Percentiles rank a stretch among this genome's conserved stretches.
Conservation (phyloP, 805 yeast species). For the Metschnikowia cubensis region DNA sequence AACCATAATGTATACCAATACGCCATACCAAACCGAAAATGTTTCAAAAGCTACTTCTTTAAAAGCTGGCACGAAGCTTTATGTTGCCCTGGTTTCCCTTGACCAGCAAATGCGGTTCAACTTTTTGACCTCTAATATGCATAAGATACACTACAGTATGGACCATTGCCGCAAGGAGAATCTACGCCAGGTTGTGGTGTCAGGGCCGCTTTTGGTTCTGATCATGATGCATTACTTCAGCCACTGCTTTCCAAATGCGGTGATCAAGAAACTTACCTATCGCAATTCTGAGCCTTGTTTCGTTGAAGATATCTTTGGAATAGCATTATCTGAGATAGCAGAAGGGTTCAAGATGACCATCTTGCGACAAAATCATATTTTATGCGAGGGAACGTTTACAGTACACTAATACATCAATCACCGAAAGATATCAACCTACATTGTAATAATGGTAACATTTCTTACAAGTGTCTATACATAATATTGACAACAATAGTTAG, state of each 20-base stretch:
- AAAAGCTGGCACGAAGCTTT: background rate
- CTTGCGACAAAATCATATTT: constrained; percentile 2
- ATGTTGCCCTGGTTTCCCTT: constrained; percentile 27
- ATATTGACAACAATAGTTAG: background rate
- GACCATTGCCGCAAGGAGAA: constrained; percentile 56
- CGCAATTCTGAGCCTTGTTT: constrained; percentile 49
- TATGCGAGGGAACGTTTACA: constrained; percentile 10
- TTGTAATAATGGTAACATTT: background rate
- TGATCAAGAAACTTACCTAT: constrained; percentile 39
- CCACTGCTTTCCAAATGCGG: constrained; percentile 11
- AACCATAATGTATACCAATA: constrained; percentile 57
- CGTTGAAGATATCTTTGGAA: constrained; percentile 28
- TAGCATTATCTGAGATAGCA: constrained; percentile 3
- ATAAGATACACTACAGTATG: constrained; percentile 72
- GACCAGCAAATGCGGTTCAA: constrained; percentile 59
- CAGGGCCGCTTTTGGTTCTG: constrained; percentile 77
- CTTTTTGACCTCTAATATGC: constrained; percentile 77
- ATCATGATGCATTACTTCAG: constrained; percentile 50
- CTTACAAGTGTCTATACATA: background rate
- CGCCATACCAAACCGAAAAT: constrained; percentile 17
- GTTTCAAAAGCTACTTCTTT: background rate
- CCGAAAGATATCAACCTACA: background rate
- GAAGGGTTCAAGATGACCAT: constrained; percentile 1
- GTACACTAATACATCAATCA: background rate
- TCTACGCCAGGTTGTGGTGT: constrained; percentile 60